A percentile compares a stretch with the other conserved stretches of the same genome.
Conservation (phyloP, 1,284 basidiomycete genomes). For the Microstroma glucosiphilum region DNA sequence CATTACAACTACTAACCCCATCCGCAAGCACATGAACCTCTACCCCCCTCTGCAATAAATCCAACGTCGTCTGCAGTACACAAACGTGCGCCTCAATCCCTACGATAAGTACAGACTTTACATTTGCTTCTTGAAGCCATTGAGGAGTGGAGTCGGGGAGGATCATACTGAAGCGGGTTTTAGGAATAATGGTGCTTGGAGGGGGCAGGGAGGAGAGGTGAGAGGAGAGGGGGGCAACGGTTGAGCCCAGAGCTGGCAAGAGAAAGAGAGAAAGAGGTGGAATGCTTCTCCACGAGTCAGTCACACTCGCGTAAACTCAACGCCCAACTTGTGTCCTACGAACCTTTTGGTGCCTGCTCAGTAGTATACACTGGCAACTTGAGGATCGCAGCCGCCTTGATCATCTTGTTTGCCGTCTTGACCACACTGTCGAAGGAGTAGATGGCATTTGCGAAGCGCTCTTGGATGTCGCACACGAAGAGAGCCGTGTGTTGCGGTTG, state of each 20-base stretch:
- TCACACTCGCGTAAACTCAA: not conserved
- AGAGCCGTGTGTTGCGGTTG: conserved; percentile 36
- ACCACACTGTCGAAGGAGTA: conserved; percentile 33
- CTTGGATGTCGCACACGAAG: conserved; percentile 44
- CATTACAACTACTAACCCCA: conserved; percentile 73
- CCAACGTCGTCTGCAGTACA: conserved; percentile 71
- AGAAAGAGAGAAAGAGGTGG: not conserved
- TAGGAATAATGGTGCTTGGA: conserved; percentile 61
- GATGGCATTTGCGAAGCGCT: conserved; percentile 27
- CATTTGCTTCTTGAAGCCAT: conserved; percentile 54
- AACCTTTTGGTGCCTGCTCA: conserved; percentile 76
- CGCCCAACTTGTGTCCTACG: conserved; percentile 14
- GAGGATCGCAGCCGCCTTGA: conserved; percentile 56
- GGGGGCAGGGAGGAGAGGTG: conserved; percentile 60
- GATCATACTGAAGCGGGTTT: conserved; percentile 76
- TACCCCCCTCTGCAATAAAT: conserved; percentile 58
- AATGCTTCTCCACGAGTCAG: not conserved
- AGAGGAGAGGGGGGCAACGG: conserved; percentile 59
- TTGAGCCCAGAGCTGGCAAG: conserved; percentile 63
- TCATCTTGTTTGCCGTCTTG: conserved; percentile 32
- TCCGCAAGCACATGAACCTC: conserved; percentile 72
- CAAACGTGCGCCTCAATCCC: conserved; percentile 87
- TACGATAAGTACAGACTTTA: conserved; percentile 66
- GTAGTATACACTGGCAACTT: conserved; percentile 69
- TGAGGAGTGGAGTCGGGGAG: conserved; percentile 58